Percentiles rank a stretch among this genome's conserved stretches.
Conservation (phyloP, 2,329 filamentous ascomycete genomes). For the Harringtonia lauricola region DNA sequence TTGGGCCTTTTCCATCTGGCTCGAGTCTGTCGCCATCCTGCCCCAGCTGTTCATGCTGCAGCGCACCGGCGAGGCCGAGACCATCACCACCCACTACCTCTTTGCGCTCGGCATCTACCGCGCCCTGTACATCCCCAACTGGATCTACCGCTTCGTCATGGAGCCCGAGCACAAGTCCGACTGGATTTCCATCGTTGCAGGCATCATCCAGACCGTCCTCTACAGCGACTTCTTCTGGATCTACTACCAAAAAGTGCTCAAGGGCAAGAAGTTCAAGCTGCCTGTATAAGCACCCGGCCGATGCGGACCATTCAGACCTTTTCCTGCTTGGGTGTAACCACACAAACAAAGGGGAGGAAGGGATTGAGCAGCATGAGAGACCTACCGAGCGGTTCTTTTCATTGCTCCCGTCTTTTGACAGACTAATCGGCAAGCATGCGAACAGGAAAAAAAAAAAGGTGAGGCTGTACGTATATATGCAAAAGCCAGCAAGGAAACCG, state of each 20-base stretch:
- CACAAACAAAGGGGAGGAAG: too few relatives aligned
- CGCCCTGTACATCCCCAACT: constrained; percentile 95
- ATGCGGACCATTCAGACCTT: neutral
- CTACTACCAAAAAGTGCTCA: constrained; percentile 93
- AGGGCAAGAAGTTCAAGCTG: constrained; percentile 80
- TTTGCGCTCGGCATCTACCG: constrained; percentile 88
- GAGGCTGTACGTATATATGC: neutral
- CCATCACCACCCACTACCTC: constrained; percentile 97
- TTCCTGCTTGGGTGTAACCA: too few relatives aligned
- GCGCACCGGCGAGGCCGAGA: constrained; percentile 93
- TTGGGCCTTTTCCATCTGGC: constrained; percentile 98
- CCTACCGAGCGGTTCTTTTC: neutral
- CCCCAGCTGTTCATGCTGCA: constrained; percentile 98
- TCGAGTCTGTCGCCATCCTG: constrained; percentile 91
- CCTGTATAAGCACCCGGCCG: constrained; percentile 47
- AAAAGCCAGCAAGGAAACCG: neutral
- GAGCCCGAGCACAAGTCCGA: constrained; percentile 66
- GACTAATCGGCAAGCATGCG: too few relatives aligned
- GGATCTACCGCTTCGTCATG: constrained; percentile 81
- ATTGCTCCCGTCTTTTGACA: too few relatives aligned
- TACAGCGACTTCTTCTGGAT: constrained; percentile 99
- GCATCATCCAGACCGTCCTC: constrained; percentile 83
- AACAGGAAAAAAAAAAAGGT: neutral
- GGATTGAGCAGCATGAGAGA: too few relatives aligned
- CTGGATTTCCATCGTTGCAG: constrained; percentile 78